phyloP scores from a whole-genome alignment of 257 asterid species.

The Solanum rostratum region DNA sequence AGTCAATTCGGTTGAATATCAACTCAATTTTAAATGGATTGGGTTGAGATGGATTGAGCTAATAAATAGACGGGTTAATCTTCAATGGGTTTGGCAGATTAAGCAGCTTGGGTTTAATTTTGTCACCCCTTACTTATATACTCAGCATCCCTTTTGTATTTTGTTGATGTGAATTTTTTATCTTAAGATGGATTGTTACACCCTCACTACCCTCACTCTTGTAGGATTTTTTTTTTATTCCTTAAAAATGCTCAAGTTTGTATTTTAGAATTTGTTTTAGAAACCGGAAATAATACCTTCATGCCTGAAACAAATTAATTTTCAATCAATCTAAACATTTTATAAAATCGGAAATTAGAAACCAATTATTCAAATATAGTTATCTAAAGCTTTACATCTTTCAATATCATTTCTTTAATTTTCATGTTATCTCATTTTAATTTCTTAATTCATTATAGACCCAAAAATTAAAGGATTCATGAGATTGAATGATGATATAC shows the following conservation, averaged over 20 bases:
- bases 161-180: too few relatives aligned
- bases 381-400: not conserved
- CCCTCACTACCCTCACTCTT: too few relatives aligned
- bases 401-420: not conserved
- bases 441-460: not conserved
- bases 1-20: too few relatives aligned
- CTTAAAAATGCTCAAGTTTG: not conserved
- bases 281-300: not conserved
- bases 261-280: not conserved
- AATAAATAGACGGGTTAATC: too few relatives aligned
- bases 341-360: not conserved
- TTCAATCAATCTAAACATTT: too few relatives aligned
- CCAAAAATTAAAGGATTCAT: not conserved
- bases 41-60: too few relatives aligned
- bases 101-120: too few relatives aligned
- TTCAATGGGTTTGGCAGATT: too few relatives aligned
- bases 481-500: not conserved
- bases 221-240: not conserved
- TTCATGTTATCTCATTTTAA: not conserved
- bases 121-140: too few relatives aligned
- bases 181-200: too few relatives aligned
- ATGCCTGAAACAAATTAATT: not conserved
- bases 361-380: not conserved
- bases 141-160: too few relatives aligned
- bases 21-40: too few relatives aligned